Conservation (phyloP, 176 grass and related monocot species). For the Phoenix roebelenii region DNA sequence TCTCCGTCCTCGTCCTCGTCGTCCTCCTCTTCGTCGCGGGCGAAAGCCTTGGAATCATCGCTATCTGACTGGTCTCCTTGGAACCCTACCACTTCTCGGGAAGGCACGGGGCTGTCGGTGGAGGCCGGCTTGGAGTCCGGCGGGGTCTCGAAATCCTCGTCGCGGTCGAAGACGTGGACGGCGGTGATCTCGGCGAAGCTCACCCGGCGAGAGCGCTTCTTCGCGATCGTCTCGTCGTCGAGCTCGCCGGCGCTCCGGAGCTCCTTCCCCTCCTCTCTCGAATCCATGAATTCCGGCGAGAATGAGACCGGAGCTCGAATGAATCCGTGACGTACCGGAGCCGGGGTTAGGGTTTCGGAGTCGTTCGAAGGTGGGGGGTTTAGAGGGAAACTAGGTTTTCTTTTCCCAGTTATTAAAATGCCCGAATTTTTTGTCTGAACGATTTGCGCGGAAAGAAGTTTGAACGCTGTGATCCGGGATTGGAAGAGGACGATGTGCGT, state of each 20-base stretch:
- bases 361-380: constrained; percentile 2
- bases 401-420: neutral
- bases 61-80: constrained; percentile 3
- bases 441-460: too few species aligned
- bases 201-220: constrained; percentile 71
- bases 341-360: constrained; percentile 36
- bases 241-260: constrained; percentile 30
- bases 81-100: constrained; percentile 1
- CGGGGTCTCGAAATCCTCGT: constrained; percentile 65
- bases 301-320: too few species aligned
- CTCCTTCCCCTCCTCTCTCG: constrained; percentile 15
- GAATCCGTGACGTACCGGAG: neutral
- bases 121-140: constrained; percentile 25
- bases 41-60: neutral
- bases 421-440: too few species aligned
- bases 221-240: constrained; percentile 54
- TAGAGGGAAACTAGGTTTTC: constrained; percentile 26
- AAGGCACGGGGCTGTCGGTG: constrained; percentile 7
- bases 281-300: constrained; percentile 25
- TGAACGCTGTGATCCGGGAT: too few species aligned
- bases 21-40: constrained; percentile 1
- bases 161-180: constrained; percentile 83
- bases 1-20: constrained; percentile 15
- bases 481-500: too few species aligned
- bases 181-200: constrained; percentile 94